Evolutionary conservation across 1,139 yeast genomes (phyloP).

Genomic region (Sugiyamaella xylanicola): DNA sequence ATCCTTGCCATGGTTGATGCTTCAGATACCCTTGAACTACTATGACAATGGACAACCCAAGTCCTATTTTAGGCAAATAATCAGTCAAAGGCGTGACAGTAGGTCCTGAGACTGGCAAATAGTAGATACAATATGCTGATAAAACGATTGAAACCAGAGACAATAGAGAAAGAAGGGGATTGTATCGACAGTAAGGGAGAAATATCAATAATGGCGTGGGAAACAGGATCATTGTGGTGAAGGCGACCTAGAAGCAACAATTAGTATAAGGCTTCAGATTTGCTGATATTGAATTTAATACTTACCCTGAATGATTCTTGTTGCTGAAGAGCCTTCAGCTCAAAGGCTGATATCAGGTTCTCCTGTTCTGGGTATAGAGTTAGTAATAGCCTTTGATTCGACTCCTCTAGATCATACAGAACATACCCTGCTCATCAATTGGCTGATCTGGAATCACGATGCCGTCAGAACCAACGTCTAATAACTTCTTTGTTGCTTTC

Average conservation of each 20-base stretch:
- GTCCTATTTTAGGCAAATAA: constrained; percentile 24
- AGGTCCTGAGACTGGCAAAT: constrained; percentile 18
- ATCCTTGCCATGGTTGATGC: constrained; percentile 37
- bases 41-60: constrained; percentile 32
- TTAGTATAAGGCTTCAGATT: not conserved
- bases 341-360: constrained; percentile 34
- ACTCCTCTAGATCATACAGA: too few species aligned
- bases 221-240: constrained; percentile 34
- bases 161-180: constrained; percentile 38
- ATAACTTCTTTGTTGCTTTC: constrained; percentile 32
- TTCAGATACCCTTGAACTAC: constrained; percentile 32
- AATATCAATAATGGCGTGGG: constrained; percentile 41
- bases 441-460: constrained; percentile 26
- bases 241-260: constrained; percentile 32
- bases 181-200: constrained; percentile 39
- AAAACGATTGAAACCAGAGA: constrained; percentile 35
- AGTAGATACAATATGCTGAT: constrained; percentile 34
- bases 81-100: constrained; percentile 8
- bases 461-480: constrained; percentile 22
- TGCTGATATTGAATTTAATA: not conserved
- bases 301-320: constrained; percentile 31
- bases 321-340: constrained; percentile 33
- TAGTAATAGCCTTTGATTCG: too few species aligned
- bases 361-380: constrained; percentile 36
- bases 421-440: constrained; percentile 33